Base-by-base conservation (phyloP, 345 rosid genomes). In the Raphanus raphanistrum region DNA sequence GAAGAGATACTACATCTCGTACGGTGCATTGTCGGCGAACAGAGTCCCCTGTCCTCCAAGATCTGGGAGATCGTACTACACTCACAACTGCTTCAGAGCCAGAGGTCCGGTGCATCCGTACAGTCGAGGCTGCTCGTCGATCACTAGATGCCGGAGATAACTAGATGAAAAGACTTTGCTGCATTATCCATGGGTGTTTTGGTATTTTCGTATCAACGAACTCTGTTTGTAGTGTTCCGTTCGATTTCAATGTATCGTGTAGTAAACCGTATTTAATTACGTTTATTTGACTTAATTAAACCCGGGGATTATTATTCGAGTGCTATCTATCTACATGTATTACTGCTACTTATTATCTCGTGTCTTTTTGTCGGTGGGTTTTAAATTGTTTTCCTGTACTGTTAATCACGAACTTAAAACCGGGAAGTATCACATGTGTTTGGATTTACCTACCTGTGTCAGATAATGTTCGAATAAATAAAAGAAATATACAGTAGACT, bases 11-110 rank as follows among this genome's bases (percentile, higher is more conserved):
- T 94, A 89, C 86, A 94, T 94, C 7, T 95, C 99, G 64, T 92
- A 95, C 68, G 97, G 96, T 10, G 96, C 98, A 63, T 80, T 95
- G 12, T 76, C 98, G 17, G 99, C 98, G 3, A 85, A 92, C 76
- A 71, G 97, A 52, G 74, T 95, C 27, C 98, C 96, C 1, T 95
- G 99, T 72, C 99, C 99, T 5, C 90, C 99, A 0, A 85, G 97
- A 17, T 92, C 98, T 8, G 98, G 98, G 29, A 88, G 98, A 84
- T 92, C 98, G 8, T 94, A 92, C 72, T 94, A 94, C 66, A 89
- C 97, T 45, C 92, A 84, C 66, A 87, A 92, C 82, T 95, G 98
- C 71, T 92, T 80, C 87, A 76, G 82, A 33, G 84, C 86, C 1
- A 70, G 87, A 17, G 89, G 87, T 4, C 90, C 94, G 0, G 97